Base-by-base conservation (phyloP, 768 basidiomycete species). In the Mrakia gelida region DNA sequence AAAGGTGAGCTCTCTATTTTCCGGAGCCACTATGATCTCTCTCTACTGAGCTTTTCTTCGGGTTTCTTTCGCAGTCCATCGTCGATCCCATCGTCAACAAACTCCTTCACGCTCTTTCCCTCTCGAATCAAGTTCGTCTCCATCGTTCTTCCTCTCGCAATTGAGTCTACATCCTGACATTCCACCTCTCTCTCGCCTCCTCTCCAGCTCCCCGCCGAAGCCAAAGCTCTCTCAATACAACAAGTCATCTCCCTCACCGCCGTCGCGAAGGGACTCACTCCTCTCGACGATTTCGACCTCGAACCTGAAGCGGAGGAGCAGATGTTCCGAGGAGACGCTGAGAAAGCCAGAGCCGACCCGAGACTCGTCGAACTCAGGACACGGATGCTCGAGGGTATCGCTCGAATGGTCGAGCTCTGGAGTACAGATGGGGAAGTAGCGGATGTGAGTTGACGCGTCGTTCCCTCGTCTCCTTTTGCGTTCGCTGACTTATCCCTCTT, bases 231-330 rank as follows among this genome's bases (percentile, higher is more conserved):
- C 3, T 89, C 89, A 2, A 89, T 93, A 30, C 87, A 90, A 21
- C 91, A 94, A 78, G 87, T 96, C 1, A 91, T 92, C 80, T 92
- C 91, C 0, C 86, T 98, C 21, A 88, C 93, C 0, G 95, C 94
- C 15, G 89, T 95, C 38, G 92, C 93, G 1, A 92, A 91, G 79
- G 95, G 95, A 6, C 87, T 98, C 9, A 93, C 95, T 0, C 89
- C 91, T 21, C 89, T 89, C 0, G 88, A 88, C 7, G 95, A 95
- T 81, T 88, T 89, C 41, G 77, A 78, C 28, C 75, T 75, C 30
- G 86, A 87, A 3, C 84, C 87, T 63, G 89, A 89, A 73, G 86
- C 84, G 16, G 88, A 93, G 83, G 87, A 87, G 76, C 84, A 82
- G 7, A 90, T 79, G 15, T 67, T 76, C 11, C 16, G 28, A 43